Conservation (phyloP, 1,139 yeast genomes). For the Hansenula lynferdii region DNA sequence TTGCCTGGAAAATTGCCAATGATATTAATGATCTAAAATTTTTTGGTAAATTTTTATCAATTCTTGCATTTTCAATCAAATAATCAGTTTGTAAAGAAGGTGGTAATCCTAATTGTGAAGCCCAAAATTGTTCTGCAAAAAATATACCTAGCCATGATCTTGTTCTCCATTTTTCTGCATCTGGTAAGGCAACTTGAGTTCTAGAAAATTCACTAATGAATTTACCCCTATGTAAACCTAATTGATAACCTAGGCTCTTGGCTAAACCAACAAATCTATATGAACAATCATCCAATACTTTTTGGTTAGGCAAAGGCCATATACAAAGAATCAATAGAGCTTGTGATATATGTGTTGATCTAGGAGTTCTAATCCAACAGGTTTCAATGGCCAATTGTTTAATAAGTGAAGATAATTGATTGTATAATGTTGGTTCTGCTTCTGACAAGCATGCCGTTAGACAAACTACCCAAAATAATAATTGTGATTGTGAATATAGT, state of each 20-base stretch:
- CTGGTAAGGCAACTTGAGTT: slow-evolving; percentile 83
- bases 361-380: slow-evolving; percentile 90
- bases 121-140: slow-evolving; percentile 88
- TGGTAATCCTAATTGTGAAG: slow-evolving; percentile 82
- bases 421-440: slow-evolving; percentile 80
- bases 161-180: slow-evolving; percentile 93
- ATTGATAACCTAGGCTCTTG: slow-evolving; percentile 75
- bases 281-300: slow-evolving; percentile 88
- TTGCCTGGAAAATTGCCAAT: slow-evolving; percentile 78
- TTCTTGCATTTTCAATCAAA: slow-evolving; percentile 71
- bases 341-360: slow-evolving; percentile 91
- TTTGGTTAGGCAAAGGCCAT: slow-evolving; percentile 95
- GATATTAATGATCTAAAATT: slow-evolving; percentile 70
- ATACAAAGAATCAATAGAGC: slow-evolving; percentile 75
- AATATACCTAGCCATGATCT: slow-evolving; percentile 89
- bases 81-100: slow-evolving; percentile 85
- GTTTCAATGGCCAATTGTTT: slow-evolving; percentile 89
- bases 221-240: slow-evolving; percentile 92
- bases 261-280: slow-evolving; percentile 87
- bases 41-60: slow-evolving; percentile 63
- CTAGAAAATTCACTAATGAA: slow-evolving; percentile 88
- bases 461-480: slow-evolving; percentile 88
- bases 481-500: slow-evolving; percentile 75
- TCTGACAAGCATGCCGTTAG: slow-evolving; percentile 82
- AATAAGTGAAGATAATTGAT: slow-evolving; percentile 69